Percentiles rank a stretch among this genome's conserved stretches.
These are phyloP conservation scores for Barbarea vulgaris DNA, from an alignment of 345 rosid species.

Conservation along the genomic window DNA sequence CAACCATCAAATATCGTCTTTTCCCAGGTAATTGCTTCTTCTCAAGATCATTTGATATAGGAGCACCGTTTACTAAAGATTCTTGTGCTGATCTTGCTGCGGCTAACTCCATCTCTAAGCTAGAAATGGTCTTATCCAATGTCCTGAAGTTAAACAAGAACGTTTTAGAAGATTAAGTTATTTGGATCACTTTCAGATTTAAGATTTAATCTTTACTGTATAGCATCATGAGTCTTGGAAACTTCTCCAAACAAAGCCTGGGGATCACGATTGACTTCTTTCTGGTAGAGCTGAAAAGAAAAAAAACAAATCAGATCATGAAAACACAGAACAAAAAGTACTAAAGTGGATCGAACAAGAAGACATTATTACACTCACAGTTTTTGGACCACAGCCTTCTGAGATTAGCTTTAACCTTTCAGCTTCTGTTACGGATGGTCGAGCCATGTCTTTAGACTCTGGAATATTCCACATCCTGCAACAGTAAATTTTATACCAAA, in stretches of 20 bases:
- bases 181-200: not conserved
- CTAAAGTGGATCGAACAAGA: not conserved
- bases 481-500: slow-evolving; percentile 17
- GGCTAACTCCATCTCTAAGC: slow-evolving; percentile 93
- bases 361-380: slow-evolving; percentile 48
- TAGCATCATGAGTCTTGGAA: slow-evolving; percentile 74
- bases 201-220: slow-evolving; percentile 63
- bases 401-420: slow-evolving; percentile 73
- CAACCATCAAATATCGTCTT: slow-evolving; percentile 79
- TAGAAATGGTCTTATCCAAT: slow-evolving; percentile 92
- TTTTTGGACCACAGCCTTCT: slow-evolving; percentile 70
- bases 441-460: slow-evolving; percentile 61
- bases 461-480: slow-evolving; percentile 76
- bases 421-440: slow-evolving; percentile 67
- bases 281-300: slow-evolving; percentile 63
- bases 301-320: slow-evolving; percentile 44
- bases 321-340: slow-evolving; percentile 11
- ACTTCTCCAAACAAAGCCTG: slow-evolving; percentile 68
- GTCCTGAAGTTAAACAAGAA: slow-evolving; percentile 52
- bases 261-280: slow-evolving; percentile 67
- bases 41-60: slow-evolving; percentile 60
- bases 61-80: slow-evolving; percentile 68
- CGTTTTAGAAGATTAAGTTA: not conserved
- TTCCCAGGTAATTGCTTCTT: slow-evolving; percentile 45
- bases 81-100: slow-evolving; percentile 91